A percentile compares a stretch with the other conserved stretches of the same genome.
Evolutionary conservation across 768 basidiomycete genomes (phyloP).

Genomic region (Plicaturopsis crispa): DNA sequence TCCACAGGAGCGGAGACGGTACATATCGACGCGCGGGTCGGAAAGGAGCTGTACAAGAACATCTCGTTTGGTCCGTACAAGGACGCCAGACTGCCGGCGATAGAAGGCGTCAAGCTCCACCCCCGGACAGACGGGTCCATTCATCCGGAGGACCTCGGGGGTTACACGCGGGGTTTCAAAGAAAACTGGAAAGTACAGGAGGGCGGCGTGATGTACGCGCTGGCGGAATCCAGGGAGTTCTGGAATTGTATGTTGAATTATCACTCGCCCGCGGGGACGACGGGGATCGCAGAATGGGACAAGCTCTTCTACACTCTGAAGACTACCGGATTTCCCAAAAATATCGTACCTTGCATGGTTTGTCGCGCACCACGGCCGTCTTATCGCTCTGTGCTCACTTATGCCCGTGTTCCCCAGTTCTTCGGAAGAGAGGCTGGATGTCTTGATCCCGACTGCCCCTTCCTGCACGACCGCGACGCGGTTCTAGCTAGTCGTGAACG

Average conservation of each 20-base stretch:
- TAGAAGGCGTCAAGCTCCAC: conserved; percentile 4
- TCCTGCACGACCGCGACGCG: conserved; percentile 4
- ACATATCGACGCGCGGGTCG: no score
- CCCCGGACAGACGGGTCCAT: conserved; percentile 2
- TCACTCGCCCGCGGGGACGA: conserved; percentile 4
- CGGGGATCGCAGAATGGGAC: conserved; percentile 7
- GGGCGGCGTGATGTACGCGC: conserved; percentile 1
- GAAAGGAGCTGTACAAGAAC: no score
- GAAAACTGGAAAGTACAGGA: conserved; percentile 1
- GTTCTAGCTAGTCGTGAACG: background rate
- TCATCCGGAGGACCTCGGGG: conserved; percentile 3
- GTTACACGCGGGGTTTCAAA: background rate
- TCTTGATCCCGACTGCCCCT: conserved; percentile 7
- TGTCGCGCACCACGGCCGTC: background rate
- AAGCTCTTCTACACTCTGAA: conserved; percentile 4
- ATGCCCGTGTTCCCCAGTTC: conserved; percentile 3
- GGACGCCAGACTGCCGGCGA: background rate
- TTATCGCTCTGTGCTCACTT: background rate
- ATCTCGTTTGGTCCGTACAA: no score
- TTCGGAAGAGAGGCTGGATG: conserved; percentile 7
- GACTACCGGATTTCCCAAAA: conserved; percentile 3
- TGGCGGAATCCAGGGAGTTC: conserved; percentile 1
- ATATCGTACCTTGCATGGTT: conserved; percentile 9
- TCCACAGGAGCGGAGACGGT: no score
- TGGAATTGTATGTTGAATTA: conserved; percentile 5